Evolutionary conservation across 306 rosid species (phyloP).

Genomic region (Oxytropis ochrocephala): DNA sequence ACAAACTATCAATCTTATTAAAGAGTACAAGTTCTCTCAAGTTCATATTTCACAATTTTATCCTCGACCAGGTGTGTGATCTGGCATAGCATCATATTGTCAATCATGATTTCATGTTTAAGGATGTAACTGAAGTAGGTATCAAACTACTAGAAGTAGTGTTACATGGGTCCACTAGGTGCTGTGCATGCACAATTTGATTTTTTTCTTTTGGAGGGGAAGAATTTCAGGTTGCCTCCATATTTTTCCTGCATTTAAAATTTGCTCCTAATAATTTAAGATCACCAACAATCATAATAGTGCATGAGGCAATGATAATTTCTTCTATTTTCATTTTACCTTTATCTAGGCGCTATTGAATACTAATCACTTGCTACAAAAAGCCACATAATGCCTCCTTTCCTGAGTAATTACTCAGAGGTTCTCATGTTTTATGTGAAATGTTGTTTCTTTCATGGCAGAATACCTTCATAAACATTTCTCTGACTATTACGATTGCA

Average conservation of each 20-base stretch:
- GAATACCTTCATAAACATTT: no score
- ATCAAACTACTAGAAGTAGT: not conserved
- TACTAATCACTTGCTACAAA: not conserved
- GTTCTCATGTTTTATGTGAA: not conserved
- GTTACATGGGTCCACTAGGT: not conserved
- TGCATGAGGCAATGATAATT: no score
- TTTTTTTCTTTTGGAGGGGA: no score
- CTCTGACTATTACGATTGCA: no score
- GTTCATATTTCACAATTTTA: slow-evolving; percentile 97
- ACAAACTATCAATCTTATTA: slow-evolving; percentile 66
- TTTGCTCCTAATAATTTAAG: no score
- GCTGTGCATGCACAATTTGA: no score
- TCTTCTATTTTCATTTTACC: no score
- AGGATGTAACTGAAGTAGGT: slow-evolving; percentile 3
- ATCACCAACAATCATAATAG: no score
- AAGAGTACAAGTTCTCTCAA: slow-evolving; percentile 76
- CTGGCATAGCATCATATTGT: not conserved
- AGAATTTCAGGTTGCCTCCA: no score
- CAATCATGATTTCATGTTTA: slow-evolving; percentile 4
- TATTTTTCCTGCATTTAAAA: no score
- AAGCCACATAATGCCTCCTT: not conserved
- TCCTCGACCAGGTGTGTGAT: slow-evolving; percentile 83
- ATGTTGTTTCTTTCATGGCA: no score
- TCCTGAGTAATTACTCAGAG: no score
- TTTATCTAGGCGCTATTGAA: slow-evolving; percentile 3